A percentile compares a stretch with the other conserved stretches of the same genome.
phyloP scores from a whole-genome alignment of 371 early-diverging fungal species.

The Mucor sp. region DNA sequence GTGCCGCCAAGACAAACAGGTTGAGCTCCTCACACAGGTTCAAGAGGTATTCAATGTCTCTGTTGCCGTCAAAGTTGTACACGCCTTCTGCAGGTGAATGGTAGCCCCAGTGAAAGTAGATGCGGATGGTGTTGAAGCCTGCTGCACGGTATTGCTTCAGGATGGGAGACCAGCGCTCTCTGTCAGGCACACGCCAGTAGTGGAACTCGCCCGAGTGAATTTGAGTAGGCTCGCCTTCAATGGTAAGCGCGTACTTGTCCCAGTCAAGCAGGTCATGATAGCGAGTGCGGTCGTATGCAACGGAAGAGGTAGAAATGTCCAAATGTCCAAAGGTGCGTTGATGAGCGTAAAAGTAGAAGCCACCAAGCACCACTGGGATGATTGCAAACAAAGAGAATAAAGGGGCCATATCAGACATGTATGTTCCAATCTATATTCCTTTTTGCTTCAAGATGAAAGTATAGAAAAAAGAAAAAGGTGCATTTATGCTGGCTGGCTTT shows the following conservation, averaged over 20 bases:
- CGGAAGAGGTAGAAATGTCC: constrained; percentile 54
- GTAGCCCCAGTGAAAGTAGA: constrained; percentile 92
- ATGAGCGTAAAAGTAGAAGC: constrained; percentile 41
- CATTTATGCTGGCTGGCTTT: neutral
- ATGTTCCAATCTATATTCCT: neutral
- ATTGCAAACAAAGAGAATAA: constrained; percentile 45
- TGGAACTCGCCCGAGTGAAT: constrained; percentile 79
- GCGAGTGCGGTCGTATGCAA: constrained; percentile 57
- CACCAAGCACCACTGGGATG: constrained; percentile 38
- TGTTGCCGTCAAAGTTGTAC: constrained; percentile 79
- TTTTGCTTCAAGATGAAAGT: neutral
- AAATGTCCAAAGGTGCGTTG: constrained; percentile 51
- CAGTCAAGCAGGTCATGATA: constrained; percentile 63
- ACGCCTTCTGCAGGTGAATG: constrained; percentile 77
- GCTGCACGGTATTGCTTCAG: constrained; percentile 71
- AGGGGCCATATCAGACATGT: constrained; percentile 41
- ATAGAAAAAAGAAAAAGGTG: neutral
- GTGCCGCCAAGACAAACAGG: constrained; percentile 81
- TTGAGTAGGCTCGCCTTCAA: constrained; percentile 65
- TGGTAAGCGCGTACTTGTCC: constrained; percentile 61
- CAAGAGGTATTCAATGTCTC: constrained; percentile 77
- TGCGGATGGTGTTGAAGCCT: constrained; percentile 83
- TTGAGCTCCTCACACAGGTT: constrained; percentile 73
- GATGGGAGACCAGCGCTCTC: constrained; percentile 56
- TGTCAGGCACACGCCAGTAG: constrained; percentile 79